These are phyloP conservation scores for Dothideomycetes sp. DNA, from an alignment of 2,329 filamentous ascomycete species.

Conservation along the genomic window DNA sequence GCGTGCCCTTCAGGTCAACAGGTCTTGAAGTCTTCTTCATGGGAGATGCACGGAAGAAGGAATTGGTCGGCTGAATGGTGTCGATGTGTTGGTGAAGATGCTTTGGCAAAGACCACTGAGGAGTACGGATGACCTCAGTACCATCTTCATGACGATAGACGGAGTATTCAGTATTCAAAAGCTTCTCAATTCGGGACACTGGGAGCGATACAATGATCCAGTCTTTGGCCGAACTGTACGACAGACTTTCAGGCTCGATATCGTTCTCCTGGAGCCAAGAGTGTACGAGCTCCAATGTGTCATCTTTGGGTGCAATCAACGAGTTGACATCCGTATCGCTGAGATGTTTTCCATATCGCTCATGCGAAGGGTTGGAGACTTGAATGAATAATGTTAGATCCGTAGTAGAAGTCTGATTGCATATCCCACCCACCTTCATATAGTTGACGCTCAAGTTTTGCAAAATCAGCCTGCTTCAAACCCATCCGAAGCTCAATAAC, in stretches of 20 bases:
- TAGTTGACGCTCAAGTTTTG: constrained; percentile 40
- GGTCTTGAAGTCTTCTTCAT: neutral
- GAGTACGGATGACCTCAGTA: constrained; percentile 39
- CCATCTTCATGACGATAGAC: constrained; percentile 38
- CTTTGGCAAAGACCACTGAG: constrained; percentile 46
- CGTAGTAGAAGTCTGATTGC: too few species aligned
- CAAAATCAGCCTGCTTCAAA: constrained; percentile 46
- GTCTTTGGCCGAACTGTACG: constrained; percentile 44
- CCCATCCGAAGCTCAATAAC: constrained; percentile 45
- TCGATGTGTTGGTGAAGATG: constrained; percentile 49
- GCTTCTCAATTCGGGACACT: constrained; percentile 38
- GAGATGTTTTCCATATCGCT: constrained; percentile 43
- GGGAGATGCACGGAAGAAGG: constrained; percentile 38
- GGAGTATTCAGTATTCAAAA: constrained; percentile 43
- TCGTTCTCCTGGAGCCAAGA: constrained; percentile 36
- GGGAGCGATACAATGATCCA: constrained; percentile 46
- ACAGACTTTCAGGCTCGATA: constrained; percentile 11
- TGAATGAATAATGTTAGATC: too few species aligned
- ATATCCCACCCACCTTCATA: too few species aligned
- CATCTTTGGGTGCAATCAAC: constrained; percentile 40
- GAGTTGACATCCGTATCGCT: constrained; percentile 40
- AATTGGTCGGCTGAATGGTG: constrained; percentile 49
- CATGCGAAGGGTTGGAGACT: constrained; percentile 42
- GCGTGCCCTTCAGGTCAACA: constrained; percentile 15
- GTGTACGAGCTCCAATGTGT: constrained; percentile 41